Base-by-base conservation (phyloP, 1,139 yeast genomes). In the Trichomonascaceae sp. region DNA sequence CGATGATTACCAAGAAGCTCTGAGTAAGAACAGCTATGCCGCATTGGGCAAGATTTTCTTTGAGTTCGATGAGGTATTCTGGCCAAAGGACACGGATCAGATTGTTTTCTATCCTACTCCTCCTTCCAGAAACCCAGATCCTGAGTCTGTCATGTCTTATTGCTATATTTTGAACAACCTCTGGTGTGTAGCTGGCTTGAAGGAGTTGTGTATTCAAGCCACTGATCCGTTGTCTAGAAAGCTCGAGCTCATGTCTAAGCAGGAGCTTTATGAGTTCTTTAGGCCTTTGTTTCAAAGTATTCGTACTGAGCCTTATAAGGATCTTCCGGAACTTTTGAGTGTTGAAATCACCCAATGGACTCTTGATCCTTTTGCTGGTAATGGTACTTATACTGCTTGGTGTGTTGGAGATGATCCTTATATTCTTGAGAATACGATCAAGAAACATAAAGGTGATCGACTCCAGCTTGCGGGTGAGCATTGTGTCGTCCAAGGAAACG, bases 381-480 rank as follows among this genome's bases (percentile, higher is more conserved):
- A 52, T 50, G 95, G 95, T 4, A 82, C 93, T 0, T 87, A 87
- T 66, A 76, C 85, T 24, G 87, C 87, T 0, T 75, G 86, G 55
- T 68, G 73, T 51, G 82, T 85, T 0, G 82, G 81, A 6, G 91
- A 87, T 64, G 90, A 85, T 60, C 88, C 93, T 0, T 70, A 79
- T 15, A 77, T 81, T n/a, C 70, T 86, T 51, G 73, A 78, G 43
- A 78, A 79, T 36, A 84, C 84, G 0, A 73, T 74, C 51, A 85
- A 83, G 27, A 66, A 68, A 1, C 74, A 85, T 7, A 73, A 89
- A 17, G 84, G 79, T 51, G 62, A 77, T 39, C 74, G 54, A 18
- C 52, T 67, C 9, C 66, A 69, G 47, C 88, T 88, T 72, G 96
- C 95, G 0, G 96, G 96, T 12, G 96, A 88, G 67, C 96, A 87